Evolutionary conservation across 768 basidiomycete species (phyloP), one percentile per base, ranked within the genome.

Genomic region (Leccinum pellstonianum): DNA sequence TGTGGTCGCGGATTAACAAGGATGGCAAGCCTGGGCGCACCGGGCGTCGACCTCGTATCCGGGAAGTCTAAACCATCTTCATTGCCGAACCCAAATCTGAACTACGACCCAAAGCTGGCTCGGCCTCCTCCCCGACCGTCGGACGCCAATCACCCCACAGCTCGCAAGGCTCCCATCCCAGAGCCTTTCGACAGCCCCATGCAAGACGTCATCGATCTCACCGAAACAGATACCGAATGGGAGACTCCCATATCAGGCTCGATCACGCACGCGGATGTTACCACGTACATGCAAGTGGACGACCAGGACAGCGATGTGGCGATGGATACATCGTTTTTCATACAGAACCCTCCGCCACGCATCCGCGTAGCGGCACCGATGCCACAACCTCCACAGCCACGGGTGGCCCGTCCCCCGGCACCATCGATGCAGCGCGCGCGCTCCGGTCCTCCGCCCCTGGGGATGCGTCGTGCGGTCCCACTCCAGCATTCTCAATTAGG

Each of bases 401-500:
- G 5, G 10, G 11, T 19, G 9, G n/a, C n/a, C 41, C n/a, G 43
- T n/a, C 60, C 55, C 14, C 35, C 54, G 0, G 55, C 37, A n/a
- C 47, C 43, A 19, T 19, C 62, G 17, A 62, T 58, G 3, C 68
- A 70, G 49, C 66, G 62, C 7, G 4, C 57, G 0, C 62, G 62
- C 19, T 33, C 53, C 0, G 69, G 61, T 8, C 73, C 69, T 27
- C 72, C 72, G 4, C 68, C 57, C 3, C 56, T 73, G 8, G 72
- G 72, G 6, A 73, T 73, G 72, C 72, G 72, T 17, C 67, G 73
- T 14, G 55, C 57, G 0, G 38, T 68, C 14, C 64, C 64, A 25
- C 49, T 60, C 17, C 62, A 58, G 27, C 9, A 61, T 46, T 63
- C 73, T 0, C 73, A 74, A 31, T 68, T 61, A 11, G 15, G 43